Percentiles rank a stretch among this genome's conserved stretches.
phyloP scores from a whole-genome alignment of 2,329 filamentous ascomycete genomes.

The Colletotrichum neosansevieriae region DNA sequence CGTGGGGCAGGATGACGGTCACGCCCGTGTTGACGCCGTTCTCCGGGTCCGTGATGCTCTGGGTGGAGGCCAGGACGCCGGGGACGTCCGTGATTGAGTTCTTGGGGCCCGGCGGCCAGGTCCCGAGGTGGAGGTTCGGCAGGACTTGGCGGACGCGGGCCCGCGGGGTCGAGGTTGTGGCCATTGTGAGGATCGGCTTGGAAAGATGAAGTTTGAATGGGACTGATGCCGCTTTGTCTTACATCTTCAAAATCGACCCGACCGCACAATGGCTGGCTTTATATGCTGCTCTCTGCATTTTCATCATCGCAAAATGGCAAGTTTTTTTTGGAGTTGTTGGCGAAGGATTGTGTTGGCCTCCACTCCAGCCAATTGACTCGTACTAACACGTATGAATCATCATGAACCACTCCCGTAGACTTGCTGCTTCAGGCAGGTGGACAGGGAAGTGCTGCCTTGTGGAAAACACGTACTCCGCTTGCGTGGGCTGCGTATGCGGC shows the following conservation, averaged over 20 bases:
- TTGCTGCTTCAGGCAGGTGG: constrained; percentile 30
- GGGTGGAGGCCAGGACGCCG: constrained; percentile 60
- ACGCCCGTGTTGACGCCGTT: constrained; percentile 61
- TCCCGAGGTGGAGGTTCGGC: constrained; percentile 57
- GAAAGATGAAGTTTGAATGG: too few relatives aligned
- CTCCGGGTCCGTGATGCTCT: constrained; percentile 53
- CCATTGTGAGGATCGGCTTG: not conserved
- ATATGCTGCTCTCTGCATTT: not conserved
- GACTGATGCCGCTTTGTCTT: too few relatives aligned
- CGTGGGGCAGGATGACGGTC: constrained; percentile 61
- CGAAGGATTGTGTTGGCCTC: not conserved
- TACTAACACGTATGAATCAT: not conserved
- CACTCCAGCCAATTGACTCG: not conserved
- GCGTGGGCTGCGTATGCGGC: not conserved
- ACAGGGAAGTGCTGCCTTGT: not conserved
- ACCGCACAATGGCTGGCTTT: not conserved
- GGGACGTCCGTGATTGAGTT: constrained; percentile 66
- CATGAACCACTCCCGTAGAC: not conserved
- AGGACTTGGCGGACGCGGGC: constrained; percentile 58
- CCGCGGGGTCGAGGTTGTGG: constrained; percentile 34
- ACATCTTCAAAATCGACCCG: too few relatives aligned
- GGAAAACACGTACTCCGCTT: constrained; percentile 5
- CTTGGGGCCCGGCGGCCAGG: constrained; percentile 56
- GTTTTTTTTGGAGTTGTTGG: not conserved
- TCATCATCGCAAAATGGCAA: not conserved